A percentile compares a stretch with the other conserved stretches of the same genome.
Evolutionary conservation across 2,329 filamentous ascomycete species (phyloP).

Genomic region (Trichoderma lentiforme): DNA sequence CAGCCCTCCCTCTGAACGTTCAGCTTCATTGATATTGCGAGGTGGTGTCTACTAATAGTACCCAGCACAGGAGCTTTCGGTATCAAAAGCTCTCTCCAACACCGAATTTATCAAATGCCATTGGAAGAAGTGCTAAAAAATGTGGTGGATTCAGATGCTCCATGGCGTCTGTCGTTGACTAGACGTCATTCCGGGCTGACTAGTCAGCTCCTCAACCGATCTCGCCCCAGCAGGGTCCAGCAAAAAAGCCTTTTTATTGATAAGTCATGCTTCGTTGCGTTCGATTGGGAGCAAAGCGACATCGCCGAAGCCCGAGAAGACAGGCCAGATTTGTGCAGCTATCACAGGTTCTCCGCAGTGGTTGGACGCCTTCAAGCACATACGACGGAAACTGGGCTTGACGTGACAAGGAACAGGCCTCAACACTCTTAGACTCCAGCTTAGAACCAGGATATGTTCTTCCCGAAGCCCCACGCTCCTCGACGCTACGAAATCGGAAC

Average conservation of each 20-base stretch:
- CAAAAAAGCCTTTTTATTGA: neutral
- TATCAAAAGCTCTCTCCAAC: neutral
- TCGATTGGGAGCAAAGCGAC: neutral
- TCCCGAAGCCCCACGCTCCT: constrained; percentile 12
- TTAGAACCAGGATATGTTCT: neutral
- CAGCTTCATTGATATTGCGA: neutral
- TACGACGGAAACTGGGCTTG: neutral
- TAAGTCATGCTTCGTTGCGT: neutral
- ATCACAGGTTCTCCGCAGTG: constrained; percentile 1
- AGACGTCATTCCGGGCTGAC: constrained; percentile 5
- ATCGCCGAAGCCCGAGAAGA: constrained; percentile 13
- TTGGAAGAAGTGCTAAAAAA: neutral
- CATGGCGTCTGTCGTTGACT: neutral
- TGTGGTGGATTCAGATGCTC: neutral
- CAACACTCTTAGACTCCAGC: neutral
- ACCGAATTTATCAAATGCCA: neutral
- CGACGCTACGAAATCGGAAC: constrained; percentile 15
- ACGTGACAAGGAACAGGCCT: constrained; percentile 10
- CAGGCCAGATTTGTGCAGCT: neutral
- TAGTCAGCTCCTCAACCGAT: neutral
- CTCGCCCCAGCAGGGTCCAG: neutral
- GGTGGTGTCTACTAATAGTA: neutral
- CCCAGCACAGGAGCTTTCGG: neutral
- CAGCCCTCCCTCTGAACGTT: neutral
- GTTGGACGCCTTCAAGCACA: neutral